Base-by-base conservation (phyloP, 2,329 filamentous ascomycete species). In the Gliomastix tumulicola region DNA sequence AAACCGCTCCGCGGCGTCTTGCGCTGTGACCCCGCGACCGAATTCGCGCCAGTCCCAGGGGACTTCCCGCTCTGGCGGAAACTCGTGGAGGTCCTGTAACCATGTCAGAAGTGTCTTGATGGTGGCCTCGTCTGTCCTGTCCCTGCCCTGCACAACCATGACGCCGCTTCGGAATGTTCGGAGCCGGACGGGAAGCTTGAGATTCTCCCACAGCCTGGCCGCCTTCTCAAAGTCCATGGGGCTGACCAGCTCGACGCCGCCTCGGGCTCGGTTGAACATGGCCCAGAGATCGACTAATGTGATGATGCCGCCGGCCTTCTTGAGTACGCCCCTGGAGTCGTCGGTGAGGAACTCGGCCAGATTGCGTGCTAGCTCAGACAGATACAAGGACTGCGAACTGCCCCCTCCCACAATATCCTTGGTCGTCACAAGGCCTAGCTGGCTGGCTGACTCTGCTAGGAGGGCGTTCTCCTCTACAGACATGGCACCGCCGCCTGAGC, bases 151-250 rank as follows among this genome's bases (percentile, higher is more conserved):
- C 12, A 96, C 90, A 1, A 96, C 92, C 49, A 95, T 76, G n/a
- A 97, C 78, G 1, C 92, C 92, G 49, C 86, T 94, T 55, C 86
- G 90, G 66, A 98, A 97, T 17, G 83, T 82, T 31, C 92, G 77
- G 20, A 97, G 66, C 16, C 90, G 81, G 9, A 98, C 81, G 1
- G 92, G 92, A 4, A 98, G 69, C 49, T 81, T 84, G 15, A 98
- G 68, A 43, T 79, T 84, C 51, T 94, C 88, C 88, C 92, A 98
- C 49, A 94, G 68, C 27, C 78, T 73, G 0, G 88, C 87, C 2
- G 92, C 92, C 53, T 89, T 90, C 53, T 92, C 84, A 49, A 98
- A 94, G 52, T 98, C 92, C 15, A 79, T 69, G 0, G 92, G 92
- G 45, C 87, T 94, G 35, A 97, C 85, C 13, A 98, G 76, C 58